These are phyloP conservation scores for Yamadazyma olivae DNA, from an alignment of 805 yeast genomes.

Conservation along the genomic window DNA sequence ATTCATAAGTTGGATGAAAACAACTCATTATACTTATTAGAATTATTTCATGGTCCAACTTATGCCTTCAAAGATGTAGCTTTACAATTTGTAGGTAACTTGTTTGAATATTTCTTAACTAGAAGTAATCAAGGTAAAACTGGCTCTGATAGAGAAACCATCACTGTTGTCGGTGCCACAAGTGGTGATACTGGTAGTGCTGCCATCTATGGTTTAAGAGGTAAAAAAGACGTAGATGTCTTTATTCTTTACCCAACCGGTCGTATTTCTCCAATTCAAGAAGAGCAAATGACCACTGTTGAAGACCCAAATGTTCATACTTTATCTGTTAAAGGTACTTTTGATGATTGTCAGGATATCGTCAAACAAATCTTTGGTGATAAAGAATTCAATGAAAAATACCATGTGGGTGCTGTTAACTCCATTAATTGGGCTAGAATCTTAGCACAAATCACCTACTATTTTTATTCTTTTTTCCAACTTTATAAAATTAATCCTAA, in stretches of 20 bases:
- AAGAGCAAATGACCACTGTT: constrained; percentile 97
- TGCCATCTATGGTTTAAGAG: constrained; percentile 96
- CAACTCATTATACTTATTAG: constrained; percentile 66
- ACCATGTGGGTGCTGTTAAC: constrained; percentile 96
- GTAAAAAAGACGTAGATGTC: constrained; percentile 96
- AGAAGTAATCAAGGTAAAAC: constrained; percentile 62
- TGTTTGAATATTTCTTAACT: constrained; percentile 86
- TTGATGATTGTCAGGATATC: constrained; percentile 97
- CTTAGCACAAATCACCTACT: constrained; percentile 95
- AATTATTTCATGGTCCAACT: constrained; percentile 98
- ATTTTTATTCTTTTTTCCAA: constrained; percentile 88
- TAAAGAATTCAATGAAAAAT: constrained; percentile 76
- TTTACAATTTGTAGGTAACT: constrained; percentile 93
- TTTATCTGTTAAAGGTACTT: constrained; percentile 90
- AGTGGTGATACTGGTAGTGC: constrained; percentile 99
- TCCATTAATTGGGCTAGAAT: constrained; percentile 99
- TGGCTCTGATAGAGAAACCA: constrained; percentile 62
- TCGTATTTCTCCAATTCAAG: constrained; percentile 96
- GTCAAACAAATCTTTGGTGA: constrained; percentile 94
- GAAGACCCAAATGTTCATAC: constrained; percentile 92
- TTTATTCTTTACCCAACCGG: constrained; percentile 97
- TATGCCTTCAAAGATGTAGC: constrained; percentile 99
- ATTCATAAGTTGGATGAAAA: constrained; percentile 57
- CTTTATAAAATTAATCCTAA: constrained; percentile 21
- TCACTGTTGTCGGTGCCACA: constrained; percentile 98